Evolutionary conservation across 148 eudicot genomes (phyloP), one percentile per base, ranked within the genome.

Genomic region (Rhododendron simsii): DNA sequence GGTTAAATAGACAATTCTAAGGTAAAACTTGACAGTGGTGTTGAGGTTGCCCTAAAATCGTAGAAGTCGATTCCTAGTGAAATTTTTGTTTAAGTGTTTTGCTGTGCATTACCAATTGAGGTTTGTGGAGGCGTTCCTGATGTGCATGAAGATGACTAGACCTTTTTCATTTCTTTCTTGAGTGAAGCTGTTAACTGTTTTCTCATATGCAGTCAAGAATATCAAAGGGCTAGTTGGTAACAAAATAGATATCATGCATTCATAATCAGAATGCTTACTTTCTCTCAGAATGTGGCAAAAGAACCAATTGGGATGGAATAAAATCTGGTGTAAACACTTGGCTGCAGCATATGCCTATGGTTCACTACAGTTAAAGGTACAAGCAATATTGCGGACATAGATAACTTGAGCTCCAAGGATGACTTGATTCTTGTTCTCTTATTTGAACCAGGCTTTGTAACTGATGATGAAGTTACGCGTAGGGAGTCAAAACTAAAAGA

Each of bases 401-500:
- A 63, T 61, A 65, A n/a, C 41, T 30, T 65, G 20, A 61, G 83
- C 67, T 85, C 16, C 50, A 77, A 13, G 12, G n/a, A 73, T 86
- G 69, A 69, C 39, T 37, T 67, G 65, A 69, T 67, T 57, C 30
- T 59, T 84, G 30, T 75, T 21, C 41, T 78, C 12, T 82, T 71
- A 48, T 84, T 78, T 50, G 84, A 85, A 59, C 87, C 91, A 96
- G 99, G 99, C 47, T 94, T 93, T 88, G 94, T 96, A 77, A 92
- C 95, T 79, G 98, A 95, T 89, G 99, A 94, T 81, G 98, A 93
- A 86, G 95, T 95, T 84, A 65, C 87, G 78, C 89, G 81, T 53
- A 93, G 94, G 26, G 98, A 96, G 91, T 89, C 92, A 59, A 89
- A 44, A 78, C 89, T 96, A 85, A 89, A 92, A 87, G 86, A 86